Percentiles rank a stretch among this genome's conserved stretches.
Conservation (phyloP, 2,329 filamentous ascomycete species). For the Penicillium rolfsii region DNA sequence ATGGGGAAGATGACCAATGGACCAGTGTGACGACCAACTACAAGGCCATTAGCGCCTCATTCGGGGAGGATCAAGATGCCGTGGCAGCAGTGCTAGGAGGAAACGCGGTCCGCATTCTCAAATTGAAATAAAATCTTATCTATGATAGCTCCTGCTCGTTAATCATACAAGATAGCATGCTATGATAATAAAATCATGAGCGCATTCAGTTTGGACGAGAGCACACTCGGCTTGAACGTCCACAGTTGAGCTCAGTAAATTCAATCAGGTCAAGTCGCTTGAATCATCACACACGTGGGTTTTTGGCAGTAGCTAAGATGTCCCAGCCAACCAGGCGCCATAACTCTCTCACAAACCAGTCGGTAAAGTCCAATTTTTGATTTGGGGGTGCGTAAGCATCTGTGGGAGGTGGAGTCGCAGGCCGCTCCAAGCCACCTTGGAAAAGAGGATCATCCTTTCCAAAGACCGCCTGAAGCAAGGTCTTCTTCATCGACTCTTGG, state of each 20-base stretch:
- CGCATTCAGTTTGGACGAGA: background rate
- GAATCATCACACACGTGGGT: background rate
- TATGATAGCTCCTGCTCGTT: background rate
- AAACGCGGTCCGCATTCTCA: slow-evolving; percentile 50
- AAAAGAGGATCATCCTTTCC: slow-evolving; percentile 40
- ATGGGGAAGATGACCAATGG: slow-evolving; percentile 45
- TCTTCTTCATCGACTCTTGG: slow-evolving; percentile 35
- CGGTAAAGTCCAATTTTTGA: slow-evolving; percentile 45
- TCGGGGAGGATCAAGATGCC: slow-evolving; percentile 37
- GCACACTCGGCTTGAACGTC: background rate
- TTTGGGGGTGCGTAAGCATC: slow-evolving; percentile 14
- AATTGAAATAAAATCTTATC: slow-evolving; percentile 32
- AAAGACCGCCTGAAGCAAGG: slow-evolving; percentile 48
- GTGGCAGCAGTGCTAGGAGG: slow-evolving; percentile 46
- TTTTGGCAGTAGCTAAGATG: slow-evolving; percentile 25
- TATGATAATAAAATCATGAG: background rate
- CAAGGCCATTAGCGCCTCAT: slow-evolving; percentile 47
- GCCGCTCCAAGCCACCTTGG: slow-evolving; percentile 31
- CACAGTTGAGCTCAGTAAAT: background rate
- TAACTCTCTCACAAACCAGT: slow-evolving; percentile 60
- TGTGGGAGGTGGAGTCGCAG: slow-evolving; percentile 25
- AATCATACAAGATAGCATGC: background rate
- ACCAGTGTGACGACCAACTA: slow-evolving; percentile 53
- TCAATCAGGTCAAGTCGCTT: background rate
- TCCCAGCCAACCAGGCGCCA: slow-evolving; percentile 65